Percentiles rank a stretch among this genome's conserved stretches.
phyloP scores from a whole-genome alignment of 129 eudicot genomes.

The Arctium minus region DNA sequence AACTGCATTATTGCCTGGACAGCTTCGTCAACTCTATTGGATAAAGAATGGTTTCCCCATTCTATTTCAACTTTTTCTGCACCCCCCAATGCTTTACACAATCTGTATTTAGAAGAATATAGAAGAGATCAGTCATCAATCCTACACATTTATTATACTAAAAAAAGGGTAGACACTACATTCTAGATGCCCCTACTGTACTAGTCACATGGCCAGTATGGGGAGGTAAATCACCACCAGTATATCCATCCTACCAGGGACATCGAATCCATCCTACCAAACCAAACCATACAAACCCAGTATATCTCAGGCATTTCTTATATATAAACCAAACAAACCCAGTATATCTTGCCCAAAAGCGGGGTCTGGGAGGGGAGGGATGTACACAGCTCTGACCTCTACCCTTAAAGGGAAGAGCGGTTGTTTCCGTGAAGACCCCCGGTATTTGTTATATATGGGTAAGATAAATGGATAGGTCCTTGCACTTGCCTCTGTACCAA shows the following conservation, averaged over 20 bases:
- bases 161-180: too few species aligned
- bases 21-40: conserved; percentile 80
- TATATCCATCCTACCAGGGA: too few species aligned
- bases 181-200: too few species aligned
- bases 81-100: conserved; percentile 88
- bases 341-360: not conserved
- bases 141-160: not conserved
- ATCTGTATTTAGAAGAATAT: conserved; percentile 35
- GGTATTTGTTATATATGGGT: not conserved
- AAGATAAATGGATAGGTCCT: not conserved
- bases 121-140: not conserved
- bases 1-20: conserved; percentile 67
- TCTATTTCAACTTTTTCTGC: conserved; percentile 93
- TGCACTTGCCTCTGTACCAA: conserved; percentile 62
- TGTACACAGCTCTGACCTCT: too few species aligned
- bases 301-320: not conserved
- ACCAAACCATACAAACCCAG: too few species aligned
- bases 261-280: too few species aligned
- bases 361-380: not conserved
- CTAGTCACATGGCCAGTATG: too few species aligned
- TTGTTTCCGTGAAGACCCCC: too few species aligned
- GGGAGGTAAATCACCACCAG: too few species aligned
- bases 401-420: too few species aligned
- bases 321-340: not conserved
- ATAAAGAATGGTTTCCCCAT: conserved; percentile 81